Evolutionary conservation across 2,329 filamentous ascomycete species (phyloP), one percentile per base, ranked within the genome.

Genomic region (Colletotrichum nymphaeae): DNA sequence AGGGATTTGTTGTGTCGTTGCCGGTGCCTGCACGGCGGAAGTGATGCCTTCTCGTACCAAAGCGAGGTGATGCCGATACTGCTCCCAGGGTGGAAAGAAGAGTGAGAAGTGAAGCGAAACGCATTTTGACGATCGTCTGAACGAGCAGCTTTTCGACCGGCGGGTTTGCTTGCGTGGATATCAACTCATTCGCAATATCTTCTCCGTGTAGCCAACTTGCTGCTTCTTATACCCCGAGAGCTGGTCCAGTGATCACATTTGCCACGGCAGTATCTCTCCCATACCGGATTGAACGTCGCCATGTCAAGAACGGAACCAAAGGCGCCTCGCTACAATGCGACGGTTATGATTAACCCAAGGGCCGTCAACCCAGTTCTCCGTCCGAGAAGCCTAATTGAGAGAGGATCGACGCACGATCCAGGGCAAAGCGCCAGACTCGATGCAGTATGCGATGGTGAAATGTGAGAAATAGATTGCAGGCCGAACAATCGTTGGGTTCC

Each of bases 1-100:
- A 89, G 0, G 89, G 84, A 68, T 86, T 85, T 63, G 77, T 53
- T 7, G 71, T 35, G 53, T 59, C 24, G 35, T 74, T 59, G 52
- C 57, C 56, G 3, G 56, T 22, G 22, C 53, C 11, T n/a, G 56
- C 35, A 22, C 71, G 55, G n/a, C 58, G 59, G 60, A 62, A 53
- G 55, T 69, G 67, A 19, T 74, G 73, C 26, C 60, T 57, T 22
- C 42, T 37, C 7, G 26, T 22, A 46, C 63, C 66, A 35, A 68
- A 55, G n/a, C 66, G 65, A 35, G 74, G 74, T 19, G 58, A 66
- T 11, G 75, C 75, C 14, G 74, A 71, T 16, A 75, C 75, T 26
- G 67, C 56, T 55, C 68, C 64, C 14, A 67, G 11, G 14, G 74
- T 52, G 5, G 72, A 76, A 19, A 76, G 72, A 28, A 73, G 26